Evolutionary conservation across 345 rosid species (phyloP).

Genomic region (Arabidopsis suecica): DNA sequence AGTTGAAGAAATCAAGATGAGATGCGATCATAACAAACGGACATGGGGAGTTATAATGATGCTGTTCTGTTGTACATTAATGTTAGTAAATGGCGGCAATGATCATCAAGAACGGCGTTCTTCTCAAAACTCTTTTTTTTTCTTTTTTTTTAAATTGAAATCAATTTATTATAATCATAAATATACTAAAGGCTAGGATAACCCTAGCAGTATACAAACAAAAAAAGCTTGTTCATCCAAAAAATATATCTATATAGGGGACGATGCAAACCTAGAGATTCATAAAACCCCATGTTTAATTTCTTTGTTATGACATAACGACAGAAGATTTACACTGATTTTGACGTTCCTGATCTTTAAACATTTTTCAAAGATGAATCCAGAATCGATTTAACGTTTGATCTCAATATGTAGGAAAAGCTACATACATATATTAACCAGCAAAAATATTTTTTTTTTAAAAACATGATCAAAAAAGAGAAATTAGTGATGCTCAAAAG

Average conservation of each 20-base stretch:
- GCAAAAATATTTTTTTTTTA: too few relatives aligned
- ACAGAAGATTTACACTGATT: too few relatives aligned
- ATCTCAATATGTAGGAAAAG: too few relatives aligned
- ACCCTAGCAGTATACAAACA: conserved; percentile 28
- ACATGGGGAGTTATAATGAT: conserved; percentile 76
- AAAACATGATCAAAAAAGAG: too few relatives aligned
- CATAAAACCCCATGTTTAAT: neutral
- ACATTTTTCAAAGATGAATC: too few relatives aligned
- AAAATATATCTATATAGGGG: neutral
- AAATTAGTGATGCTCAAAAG: neutral
- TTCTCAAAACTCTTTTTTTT: conserved; percentile 19
- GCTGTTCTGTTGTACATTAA: conserved; percentile 56
- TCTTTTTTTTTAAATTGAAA: neutral
- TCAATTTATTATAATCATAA: neutral
- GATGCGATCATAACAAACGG: conserved; percentile 47
- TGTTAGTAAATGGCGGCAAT: conserved; percentile 79
- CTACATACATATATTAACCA: too few relatives aligned
- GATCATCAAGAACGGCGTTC: conserved; percentile 66
- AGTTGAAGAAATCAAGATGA: conserved; percentile 7
- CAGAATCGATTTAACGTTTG: too few relatives aligned
- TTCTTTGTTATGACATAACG: neutral
- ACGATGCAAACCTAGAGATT: conserved; percentile 1
- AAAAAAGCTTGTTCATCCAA: neutral
- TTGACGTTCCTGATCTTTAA: too few relatives aligned
- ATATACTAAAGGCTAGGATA: neutral